Evolutionary conservation across 2,329 filamentous ascomycete genomes (phyloP).

Genomic region (Penicillium brevicompactum): DNA sequence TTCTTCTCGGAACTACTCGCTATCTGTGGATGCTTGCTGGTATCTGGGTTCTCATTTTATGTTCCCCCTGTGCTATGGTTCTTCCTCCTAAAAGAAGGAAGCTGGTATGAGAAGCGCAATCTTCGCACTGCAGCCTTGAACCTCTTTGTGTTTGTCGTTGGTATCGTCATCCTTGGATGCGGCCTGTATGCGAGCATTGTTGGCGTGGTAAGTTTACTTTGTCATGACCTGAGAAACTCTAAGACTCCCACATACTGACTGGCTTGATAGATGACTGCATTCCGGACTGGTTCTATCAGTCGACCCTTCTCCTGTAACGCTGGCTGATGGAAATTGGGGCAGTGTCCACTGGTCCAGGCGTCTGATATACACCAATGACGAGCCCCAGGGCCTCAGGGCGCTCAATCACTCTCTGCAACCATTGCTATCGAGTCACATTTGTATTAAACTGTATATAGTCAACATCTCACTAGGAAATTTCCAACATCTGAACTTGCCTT

Average conservation of each 20-base stretch:
- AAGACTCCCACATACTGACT: background rate
- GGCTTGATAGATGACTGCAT: background rate
- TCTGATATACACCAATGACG: too few species aligned
- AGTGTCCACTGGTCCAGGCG: background rate
- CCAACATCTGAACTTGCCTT: background rate
- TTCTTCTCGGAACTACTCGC: constrained; percentile 1
- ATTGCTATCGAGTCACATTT: background rate
- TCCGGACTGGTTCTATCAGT: constrained; percentile 1
- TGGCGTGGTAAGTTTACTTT: background rate
- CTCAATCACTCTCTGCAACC: too few species aligned
- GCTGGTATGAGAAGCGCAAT: constrained; percentile 4
- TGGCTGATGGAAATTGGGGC: background rate
- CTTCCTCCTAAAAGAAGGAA: constrained; percentile 1
- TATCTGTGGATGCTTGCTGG: background rate
- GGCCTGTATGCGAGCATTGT: constrained; percentile 7
- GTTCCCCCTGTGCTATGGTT: background rate
- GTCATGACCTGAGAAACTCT: background rate
- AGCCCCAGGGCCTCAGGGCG: too few species aligned
- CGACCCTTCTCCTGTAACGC: constrained; percentile 4
- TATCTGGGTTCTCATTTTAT: constrained; percentile 1
- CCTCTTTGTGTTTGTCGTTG: constrained; percentile 3
- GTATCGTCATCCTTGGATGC: constrained; percentile 3
- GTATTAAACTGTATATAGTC: background rate
- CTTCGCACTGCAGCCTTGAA: constrained; percentile 2
- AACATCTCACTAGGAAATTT: background rate